These are phyloP conservation scores for Gnomoniopsis smithogilvyi DNA, from an alignment of 2,329 filamentous ascomycete genomes.

Conservation along the genomic window DNA sequence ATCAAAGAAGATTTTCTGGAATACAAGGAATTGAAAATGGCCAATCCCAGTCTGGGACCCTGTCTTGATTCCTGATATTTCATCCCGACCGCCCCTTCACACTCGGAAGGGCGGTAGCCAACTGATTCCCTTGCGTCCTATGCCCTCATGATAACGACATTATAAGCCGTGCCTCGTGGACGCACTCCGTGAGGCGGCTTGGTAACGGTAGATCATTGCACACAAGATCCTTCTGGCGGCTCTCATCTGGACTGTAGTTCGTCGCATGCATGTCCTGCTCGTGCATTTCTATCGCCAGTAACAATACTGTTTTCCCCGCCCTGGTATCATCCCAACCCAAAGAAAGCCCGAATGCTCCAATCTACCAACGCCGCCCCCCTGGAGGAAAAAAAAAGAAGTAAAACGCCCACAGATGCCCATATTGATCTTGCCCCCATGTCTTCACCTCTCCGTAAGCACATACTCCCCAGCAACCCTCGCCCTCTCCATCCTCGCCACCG, in stretches of 20 bases:
- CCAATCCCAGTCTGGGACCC: conserved; percentile 3
- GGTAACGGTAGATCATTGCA: no score
- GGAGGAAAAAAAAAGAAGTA: neutral
- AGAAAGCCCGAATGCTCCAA: neutral
- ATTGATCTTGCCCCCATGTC: neutral
- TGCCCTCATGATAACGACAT: neutral
- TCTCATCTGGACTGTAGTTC: no score
- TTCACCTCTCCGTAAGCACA: conserved; percentile 43
- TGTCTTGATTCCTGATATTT: no score
- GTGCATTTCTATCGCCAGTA: neutral
- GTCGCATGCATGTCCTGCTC: neutral
- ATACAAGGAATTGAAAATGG: neutral
- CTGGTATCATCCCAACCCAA: conserved; percentile 11
- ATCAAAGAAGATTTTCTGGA: neutral
- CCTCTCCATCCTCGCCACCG: conserved; percentile 63
- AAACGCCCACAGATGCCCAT: conserved; percentile 6
- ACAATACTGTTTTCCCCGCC: neutral
- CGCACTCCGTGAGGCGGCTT: no score
- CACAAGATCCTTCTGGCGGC: no score
- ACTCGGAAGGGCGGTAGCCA: neutral
- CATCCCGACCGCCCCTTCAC: neutral
- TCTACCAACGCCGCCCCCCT: conserved; percentile 9
- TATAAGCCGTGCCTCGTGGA: no score
- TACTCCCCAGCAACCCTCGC: conserved; percentile 59
- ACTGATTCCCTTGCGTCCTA: no score